Percentiles rank a stretch among this genome's conserved stretches.
Conservation (phyloP, 2,329 filamentous ascomycete species). For the Sclerotinia sclerotiorum region DNA sequence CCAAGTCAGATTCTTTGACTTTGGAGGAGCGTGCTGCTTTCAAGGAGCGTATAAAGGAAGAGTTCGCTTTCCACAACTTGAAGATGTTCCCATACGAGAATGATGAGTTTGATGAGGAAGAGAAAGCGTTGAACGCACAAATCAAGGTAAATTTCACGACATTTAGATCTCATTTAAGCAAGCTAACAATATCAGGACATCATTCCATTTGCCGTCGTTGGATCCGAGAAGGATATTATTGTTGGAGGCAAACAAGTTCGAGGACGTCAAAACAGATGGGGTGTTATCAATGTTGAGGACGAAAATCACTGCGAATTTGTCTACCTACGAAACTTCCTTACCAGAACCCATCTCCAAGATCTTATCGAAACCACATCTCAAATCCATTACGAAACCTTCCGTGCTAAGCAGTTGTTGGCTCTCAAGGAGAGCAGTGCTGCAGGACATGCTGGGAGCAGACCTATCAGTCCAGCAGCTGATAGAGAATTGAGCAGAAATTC, state of each 20-base stretch:
- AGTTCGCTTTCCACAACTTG: slow-evolving; percentile 99
- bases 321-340: slow-evolving; percentile 97
- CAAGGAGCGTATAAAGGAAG: slow-evolving; percentile 99
- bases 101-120: slow-evolving; percentile 96
- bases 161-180: not conserved
- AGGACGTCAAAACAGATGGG: slow-evolving; percentile 98
- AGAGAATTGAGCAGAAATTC: slow-evolving; percentile 95
- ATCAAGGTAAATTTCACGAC: slow-evolving; percentile 73
- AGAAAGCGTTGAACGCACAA: slow-evolving; percentile 86
- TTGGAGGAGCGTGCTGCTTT: slow-evolving; percentile 93
- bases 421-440: slow-evolving; percentile 97
- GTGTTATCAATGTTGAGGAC: slow-evolving; percentile 98
- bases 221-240: slow-evolving; percentile 96
- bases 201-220: slow-evolving; percentile 96
- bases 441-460: slow-evolving; percentile 71
- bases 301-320: slow-evolving; percentile 99
- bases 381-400: slow-evolving; percentile 99
- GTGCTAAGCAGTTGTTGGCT: slow-evolving; percentile 95
- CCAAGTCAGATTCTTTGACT: slow-evolving; percentile 95
- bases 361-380: slow-evolving; percentile 98
- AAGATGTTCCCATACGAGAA: slow-evolving; percentile 99
- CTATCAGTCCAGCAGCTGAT: slow-evolving; percentile 93
- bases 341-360: slow-evolving; percentile 96
- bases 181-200: slow-evolving; percentile 64
- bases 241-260: slow-evolving; percentile 97